phyloP scores from a whole-genome alignment of 345 rosid species.

The Syzygium grande region DNA sequence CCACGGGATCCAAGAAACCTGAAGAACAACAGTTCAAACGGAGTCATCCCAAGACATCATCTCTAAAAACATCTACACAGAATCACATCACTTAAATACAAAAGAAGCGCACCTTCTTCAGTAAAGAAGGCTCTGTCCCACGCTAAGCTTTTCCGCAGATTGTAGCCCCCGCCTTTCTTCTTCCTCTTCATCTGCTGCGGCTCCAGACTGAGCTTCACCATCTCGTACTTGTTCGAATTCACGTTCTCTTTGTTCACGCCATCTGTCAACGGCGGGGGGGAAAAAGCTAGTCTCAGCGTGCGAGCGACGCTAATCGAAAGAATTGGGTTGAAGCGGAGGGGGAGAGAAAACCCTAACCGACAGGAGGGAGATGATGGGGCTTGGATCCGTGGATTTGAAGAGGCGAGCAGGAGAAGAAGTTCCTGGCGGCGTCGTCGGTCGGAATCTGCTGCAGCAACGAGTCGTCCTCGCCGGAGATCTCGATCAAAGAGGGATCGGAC shows the following conservation, averaged over 20 bases:
- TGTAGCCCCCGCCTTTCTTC: constrained; percentile 65
- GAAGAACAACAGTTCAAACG: not conserved
- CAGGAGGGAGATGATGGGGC: constrained; percentile 19
- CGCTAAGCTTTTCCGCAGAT: constrained; percentile 86
- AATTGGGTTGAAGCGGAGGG: not conserved
- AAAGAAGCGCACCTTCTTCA: constrained; percentile 60
- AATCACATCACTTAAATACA: not conserved
- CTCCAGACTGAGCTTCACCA: constrained; percentile 47
- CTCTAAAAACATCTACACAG: not conserved
- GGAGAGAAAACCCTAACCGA: constrained; percentile 19
- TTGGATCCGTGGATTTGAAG: constrained; percentile 35
- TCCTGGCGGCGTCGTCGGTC: constrained; percentile 10
- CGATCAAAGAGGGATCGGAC: constrained; percentile 43
- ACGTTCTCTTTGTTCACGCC: constrained; percentile 40
- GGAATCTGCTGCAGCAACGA: constrained; percentile 36
- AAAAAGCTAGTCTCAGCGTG: constrained; percentile 8
- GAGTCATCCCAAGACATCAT: not conserved
- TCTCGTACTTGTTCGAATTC: constrained; percentile 31
- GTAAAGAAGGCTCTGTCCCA: constrained; percentile 88
- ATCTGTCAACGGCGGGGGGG: not conserved
- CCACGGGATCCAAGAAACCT: constrained; percentile 69
- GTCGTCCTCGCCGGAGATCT: constrained; percentile 64
- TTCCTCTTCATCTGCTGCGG: constrained; percentile 85
- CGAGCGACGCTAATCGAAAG: not conserved
- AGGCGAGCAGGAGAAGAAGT: constrained; percentile 56